Conservation (phyloP, 257 asterid genomes). For the Ligustrum vulgare region DNA sequence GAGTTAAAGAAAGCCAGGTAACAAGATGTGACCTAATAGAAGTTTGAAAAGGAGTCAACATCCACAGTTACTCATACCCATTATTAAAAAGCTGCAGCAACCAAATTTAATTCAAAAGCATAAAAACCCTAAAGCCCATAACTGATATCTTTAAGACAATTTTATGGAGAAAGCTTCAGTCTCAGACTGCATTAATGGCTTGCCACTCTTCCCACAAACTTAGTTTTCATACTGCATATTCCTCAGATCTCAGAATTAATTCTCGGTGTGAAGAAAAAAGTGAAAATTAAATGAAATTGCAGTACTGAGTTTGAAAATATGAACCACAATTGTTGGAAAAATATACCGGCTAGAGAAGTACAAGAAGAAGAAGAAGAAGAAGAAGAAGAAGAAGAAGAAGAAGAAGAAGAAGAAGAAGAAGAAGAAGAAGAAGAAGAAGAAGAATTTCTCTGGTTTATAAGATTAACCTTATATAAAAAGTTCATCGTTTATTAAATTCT, state of each 20-base stretch:
- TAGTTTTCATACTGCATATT: conserved; percentile 24
- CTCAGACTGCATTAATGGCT: conserved; percentile 47
- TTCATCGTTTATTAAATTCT: not conserved
- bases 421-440: not conserved
- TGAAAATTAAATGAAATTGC: not conserved
- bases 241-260: conserved; percentile 28
- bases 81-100: conserved; percentile 65
- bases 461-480: not conserved
- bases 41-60: conserved; percentile 47
- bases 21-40: conserved; percentile 29
- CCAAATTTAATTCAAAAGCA: conserved; percentile 43
- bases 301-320: not conserved
- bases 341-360: conserved; percentile 2
- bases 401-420: conserved; percentile 1
- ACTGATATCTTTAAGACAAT: conserved; percentile 30
- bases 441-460: not conserved
- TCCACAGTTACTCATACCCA: conserved; percentile 39
- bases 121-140: conserved; percentile 52
- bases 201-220: conserved; percentile 29
- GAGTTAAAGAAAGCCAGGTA: not conserved
- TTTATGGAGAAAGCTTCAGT: conserved; percentile 25
- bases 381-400: not conserved
- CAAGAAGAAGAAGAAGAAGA: not conserved
- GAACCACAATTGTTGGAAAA: not conserved
- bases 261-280: not conserved